Percentiles rank a stretch among this genome's conserved stretches.
phyloP scores from a whole-genome alignment of 768 basidiomycete species.

The Megacollybia marginata region DNA sequence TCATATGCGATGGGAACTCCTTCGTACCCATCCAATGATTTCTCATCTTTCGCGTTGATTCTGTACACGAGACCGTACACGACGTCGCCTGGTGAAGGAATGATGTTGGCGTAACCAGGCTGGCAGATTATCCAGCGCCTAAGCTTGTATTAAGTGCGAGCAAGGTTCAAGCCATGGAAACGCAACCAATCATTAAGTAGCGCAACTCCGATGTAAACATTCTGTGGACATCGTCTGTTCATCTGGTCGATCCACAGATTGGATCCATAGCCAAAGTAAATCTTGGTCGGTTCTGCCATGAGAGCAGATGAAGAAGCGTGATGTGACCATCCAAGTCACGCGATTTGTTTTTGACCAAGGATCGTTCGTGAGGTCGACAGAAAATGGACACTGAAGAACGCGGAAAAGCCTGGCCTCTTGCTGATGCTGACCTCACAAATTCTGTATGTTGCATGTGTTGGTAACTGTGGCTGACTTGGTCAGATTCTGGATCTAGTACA shows the following conservation, averaged over 20 bases:
- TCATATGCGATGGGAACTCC: constrained; percentile 28
- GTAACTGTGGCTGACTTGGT: constrained; percentile 1
- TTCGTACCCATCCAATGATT: constrained; percentile 35
- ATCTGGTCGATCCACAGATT: constrained; percentile 46
- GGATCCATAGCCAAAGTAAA: constrained; percentile 45
- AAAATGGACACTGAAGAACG: constrained; percentile 39
- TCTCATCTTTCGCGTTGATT: constrained; percentile 32
- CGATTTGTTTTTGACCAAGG: constrained; percentile 55
- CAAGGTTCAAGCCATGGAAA: neutral
- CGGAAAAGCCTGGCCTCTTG: constrained; percentile 85
- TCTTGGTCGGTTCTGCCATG: constrained; percentile 6
- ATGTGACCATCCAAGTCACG: no score
- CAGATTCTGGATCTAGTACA: constrained; percentile 95
- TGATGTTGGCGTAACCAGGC: constrained; percentile 37
- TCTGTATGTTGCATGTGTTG: constrained; percentile 37
- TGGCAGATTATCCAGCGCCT: constrained; percentile 44
- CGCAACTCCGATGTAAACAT: constrained; percentile 32
- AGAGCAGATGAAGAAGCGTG: no score
- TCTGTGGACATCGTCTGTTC: constrained; percentile 38
- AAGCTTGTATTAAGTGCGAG: neutral
- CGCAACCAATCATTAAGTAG: constrained; percentile 1
- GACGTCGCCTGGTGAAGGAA: constrained; percentile 30
- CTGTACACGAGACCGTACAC: constrained; percentile 38
- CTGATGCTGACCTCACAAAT: constrained; percentile 84
- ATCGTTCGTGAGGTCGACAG: constrained; percentile 76